These are phyloP conservation scores for Waltergamsia citrina DNA, from an alignment of 2,329 filamentous ascomycete genomes.

Conservation along the genomic window DNA sequence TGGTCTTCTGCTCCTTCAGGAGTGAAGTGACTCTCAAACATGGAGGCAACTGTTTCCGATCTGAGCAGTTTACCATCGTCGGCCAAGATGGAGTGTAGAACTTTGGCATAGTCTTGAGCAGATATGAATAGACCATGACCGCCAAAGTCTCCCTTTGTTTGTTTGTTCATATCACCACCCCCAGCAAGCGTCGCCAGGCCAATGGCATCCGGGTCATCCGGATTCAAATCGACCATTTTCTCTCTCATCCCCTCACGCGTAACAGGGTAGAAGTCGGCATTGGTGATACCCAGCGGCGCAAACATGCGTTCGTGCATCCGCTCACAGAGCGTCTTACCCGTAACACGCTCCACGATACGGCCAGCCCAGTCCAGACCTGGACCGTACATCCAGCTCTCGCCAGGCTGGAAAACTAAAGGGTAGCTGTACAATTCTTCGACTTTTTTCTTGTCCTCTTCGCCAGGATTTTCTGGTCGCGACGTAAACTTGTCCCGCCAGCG, in stretches of 20 bases:
- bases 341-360: slow-evolving; percentile 36
- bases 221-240: slow-evolving; percentile 25
- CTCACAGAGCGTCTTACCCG: slow-evolving; percentile 28
- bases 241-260: slow-evolving; percentile 21
- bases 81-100: slow-evolving; percentile 34
- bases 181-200: slow-evolving; percentile 24
- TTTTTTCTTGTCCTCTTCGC: slow-evolving; percentile 10
- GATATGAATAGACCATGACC: slow-evolving; percentile 31
- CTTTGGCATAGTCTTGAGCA: slow-evolving; percentile 27
- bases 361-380: slow-evolving; percentile 43
- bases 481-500: slow-evolving; percentile 23
- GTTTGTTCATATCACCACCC: slow-evolving; percentile 19
- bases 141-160: slow-evolving; percentile 27
- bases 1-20: slow-evolving; percentile 15
- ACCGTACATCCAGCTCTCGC: slow-evolving; percentile 39
- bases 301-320: slow-evolving; percentile 34
- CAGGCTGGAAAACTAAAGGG: slow-evolving; percentile 41
- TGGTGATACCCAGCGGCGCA: slow-evolving; percentile 28
- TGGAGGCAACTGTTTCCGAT: slow-evolving; percentile 24
- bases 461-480: neutral
- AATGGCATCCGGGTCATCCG: slow-evolving; percentile 22
- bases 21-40: slow-evolving; percentile 38
- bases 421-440: slow-evolving; percentile 31
- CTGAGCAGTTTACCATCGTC: slow-evolving; percentile 39
- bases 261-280: slow-evolving; percentile 27